Evolutionary conservation across 495 filamentous ascomycete species (phyloP).

Genomic region (Aspergillus avenaceus): DNA sequence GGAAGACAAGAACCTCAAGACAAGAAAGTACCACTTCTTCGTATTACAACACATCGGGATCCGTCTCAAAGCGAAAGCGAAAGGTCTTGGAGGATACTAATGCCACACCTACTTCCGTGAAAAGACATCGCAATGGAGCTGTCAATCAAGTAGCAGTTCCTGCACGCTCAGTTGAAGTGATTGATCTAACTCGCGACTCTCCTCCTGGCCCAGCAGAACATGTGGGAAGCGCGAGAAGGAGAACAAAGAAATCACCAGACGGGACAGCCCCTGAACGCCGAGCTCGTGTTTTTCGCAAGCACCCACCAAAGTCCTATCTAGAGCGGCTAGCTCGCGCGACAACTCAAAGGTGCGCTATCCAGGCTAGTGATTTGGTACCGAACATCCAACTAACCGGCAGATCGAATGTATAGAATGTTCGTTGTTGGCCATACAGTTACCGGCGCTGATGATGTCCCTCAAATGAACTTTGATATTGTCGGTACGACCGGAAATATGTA

Average conservation of each 20-base stretch:
- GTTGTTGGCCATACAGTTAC: constrained; percentile 46
- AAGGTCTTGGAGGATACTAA: background rate
- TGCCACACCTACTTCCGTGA: background rate
- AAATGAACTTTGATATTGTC: constrained; percentile 61
- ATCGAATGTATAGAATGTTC: constrained; percentile 49
- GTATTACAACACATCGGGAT: background rate
- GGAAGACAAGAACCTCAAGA: no score
- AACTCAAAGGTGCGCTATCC: constrained; percentile 35
- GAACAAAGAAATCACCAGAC: constrained; percentile 7
- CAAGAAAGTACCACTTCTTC: no score
- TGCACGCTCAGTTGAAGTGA: background rate
- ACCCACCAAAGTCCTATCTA: constrained; percentile 36
- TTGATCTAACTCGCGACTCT: constrained; percentile 18
- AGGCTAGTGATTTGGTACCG: background rate
- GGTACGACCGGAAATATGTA: constrained; percentile 79
- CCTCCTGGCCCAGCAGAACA: background rate
- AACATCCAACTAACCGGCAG: background rate
- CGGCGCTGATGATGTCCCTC: constrained; percentile 35
- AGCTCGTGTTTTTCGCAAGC: constrained; percentile 30
- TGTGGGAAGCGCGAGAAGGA: constrained; percentile 21
- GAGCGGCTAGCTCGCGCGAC: constrained; percentile 39
- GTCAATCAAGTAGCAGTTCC: background rate
- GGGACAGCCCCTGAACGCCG: constrained; percentile 31
- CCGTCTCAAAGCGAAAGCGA: constrained; percentile 17
- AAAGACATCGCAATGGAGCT: background rate